phyloP scores from a whole-genome alignment of 148 eudicot species.

The Arbutus unedo region DNA sequence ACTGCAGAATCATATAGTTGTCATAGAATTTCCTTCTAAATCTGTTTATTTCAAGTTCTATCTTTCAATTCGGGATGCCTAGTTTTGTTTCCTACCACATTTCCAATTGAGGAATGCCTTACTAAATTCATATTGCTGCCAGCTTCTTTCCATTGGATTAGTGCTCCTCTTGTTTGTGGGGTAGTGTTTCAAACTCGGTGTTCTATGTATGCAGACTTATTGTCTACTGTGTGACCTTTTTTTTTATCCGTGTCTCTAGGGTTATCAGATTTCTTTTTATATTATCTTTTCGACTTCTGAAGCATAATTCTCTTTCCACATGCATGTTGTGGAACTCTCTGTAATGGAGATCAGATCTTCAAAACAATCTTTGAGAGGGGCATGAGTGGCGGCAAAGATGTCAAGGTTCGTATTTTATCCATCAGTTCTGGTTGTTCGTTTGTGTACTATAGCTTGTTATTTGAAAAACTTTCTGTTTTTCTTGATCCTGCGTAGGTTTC shows the following conservation, averaged over 20 bases:
- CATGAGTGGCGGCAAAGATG: constrained; percentile 49
- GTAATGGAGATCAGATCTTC: constrained; percentile 39
- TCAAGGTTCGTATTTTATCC: constrained; percentile 40
- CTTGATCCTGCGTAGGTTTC: constrained; percentile 32
- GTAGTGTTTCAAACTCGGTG: neutral
- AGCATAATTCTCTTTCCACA: constrained; percentile 11
- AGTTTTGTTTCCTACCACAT: neutral
- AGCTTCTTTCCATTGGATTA: neutral
- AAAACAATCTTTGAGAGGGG: constrained; percentile 34
- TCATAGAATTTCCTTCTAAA: neutral
- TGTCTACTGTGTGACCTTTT: too few species aligned
- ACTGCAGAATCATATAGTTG: neutral
- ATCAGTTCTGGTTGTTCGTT: neutral
- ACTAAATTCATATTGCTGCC: neutral
- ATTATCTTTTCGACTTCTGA: neutral
- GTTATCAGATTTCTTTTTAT: neutral
- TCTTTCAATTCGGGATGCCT: neutral
- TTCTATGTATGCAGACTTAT: neutral
- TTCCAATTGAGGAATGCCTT: neutral
- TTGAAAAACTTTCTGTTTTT: neutral
- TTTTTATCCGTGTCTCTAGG: neutral
- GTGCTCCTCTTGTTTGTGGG: neutral
- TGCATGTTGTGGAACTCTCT: constrained; percentile 16
- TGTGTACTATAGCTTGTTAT: neutral
- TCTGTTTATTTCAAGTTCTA: neutral